Conservation (phyloP, 1,284 basidiomycete species). For the Cronartium ribicola region DNA sequence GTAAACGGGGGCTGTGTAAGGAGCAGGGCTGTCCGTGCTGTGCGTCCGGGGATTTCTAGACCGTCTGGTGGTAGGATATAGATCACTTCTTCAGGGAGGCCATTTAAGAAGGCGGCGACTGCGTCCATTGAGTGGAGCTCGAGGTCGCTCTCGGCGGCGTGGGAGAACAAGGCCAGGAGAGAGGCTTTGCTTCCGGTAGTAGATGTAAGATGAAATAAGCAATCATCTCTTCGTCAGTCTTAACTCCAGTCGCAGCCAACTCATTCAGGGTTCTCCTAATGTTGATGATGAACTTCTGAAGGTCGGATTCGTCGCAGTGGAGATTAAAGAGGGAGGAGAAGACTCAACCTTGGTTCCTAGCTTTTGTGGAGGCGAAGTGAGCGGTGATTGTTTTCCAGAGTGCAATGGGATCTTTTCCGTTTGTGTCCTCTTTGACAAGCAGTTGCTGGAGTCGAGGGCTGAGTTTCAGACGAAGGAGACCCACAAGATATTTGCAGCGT, state of each 20-base stretch:
- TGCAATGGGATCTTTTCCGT: neutral
- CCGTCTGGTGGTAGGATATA: no score
- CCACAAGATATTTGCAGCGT: neutral
- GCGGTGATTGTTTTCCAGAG: neutral
- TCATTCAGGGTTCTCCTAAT: neutral
- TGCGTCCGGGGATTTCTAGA: neutral
- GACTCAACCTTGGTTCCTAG: neutral
- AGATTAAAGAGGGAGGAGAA: neutral
- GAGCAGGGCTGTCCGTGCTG: no score
- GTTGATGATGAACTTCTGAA: neutral
- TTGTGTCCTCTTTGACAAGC: neutral
- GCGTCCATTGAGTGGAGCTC: conserved; percentile 15
- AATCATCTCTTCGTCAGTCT: neutral
- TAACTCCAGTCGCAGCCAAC: neutral
- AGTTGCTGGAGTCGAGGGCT: neutral
- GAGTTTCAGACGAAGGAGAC: neutral
- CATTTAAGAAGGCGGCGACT: neutral
- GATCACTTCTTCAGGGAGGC: neutral
- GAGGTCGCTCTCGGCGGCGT: neutral
- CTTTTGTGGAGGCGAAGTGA: neutral
- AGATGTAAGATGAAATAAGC: neutral
- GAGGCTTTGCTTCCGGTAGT: neutral
- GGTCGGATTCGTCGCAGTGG: neutral
- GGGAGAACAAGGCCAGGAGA: neutral
- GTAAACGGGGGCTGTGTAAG: no score